phyloP scores from a whole-genome alignment of 306 rosid genomes.

The Hippophae tibetana region DNA sequence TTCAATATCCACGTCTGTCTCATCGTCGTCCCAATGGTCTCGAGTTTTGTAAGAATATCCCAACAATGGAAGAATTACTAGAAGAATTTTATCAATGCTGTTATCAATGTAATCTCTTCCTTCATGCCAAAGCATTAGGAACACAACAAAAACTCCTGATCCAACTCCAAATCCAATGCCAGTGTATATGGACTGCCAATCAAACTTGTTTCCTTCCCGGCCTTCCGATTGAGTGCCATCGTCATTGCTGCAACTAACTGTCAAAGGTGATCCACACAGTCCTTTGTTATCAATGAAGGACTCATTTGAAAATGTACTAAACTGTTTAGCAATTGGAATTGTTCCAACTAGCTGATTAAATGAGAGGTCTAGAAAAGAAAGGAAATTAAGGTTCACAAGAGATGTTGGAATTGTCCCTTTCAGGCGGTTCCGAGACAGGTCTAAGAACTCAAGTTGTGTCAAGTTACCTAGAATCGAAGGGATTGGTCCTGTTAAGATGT shows the following conservation, averaged over 20 bases:
- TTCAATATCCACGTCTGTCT: too few species aligned
- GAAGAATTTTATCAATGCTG: slow-evolving; percentile 38
- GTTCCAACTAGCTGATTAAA: slow-evolving; percentile 15
- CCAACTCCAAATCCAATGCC: slow-evolving; percentile 85
- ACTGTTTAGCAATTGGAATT: slow-evolving; percentile 18
- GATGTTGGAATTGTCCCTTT: slow-evolving; percentile 28
- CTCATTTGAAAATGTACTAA: slow-evolving; percentile 9
- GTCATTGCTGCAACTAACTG: background rate
- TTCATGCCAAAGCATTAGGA: slow-evolving; percentile 47
- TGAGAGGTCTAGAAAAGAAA: slow-evolving; percentile 25
- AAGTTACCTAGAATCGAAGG: slow-evolving; percentile 28
- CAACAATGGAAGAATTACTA: slow-evolving; percentile 41
- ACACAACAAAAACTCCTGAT: slow-evolving; percentile 51
- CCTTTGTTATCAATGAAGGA: slow-evolving; percentile 12
- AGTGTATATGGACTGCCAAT: slow-evolving; percentile 50
- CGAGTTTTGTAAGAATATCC: slow-evolving; percentile 35
- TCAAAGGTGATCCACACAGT: slow-evolving; percentile 26
- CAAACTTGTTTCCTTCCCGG: slow-evolving; percentile 20
- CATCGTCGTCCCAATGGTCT: slow-evolving; percentile 19
- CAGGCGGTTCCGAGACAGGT: slow-evolving; percentile 33
- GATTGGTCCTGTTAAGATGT: slow-evolving; percentile 16
- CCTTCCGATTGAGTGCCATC: background rate
- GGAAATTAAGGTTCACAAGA: slow-evolving; percentile 25
- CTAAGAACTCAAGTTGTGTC: slow-evolving; percentile 36
- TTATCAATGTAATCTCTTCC: slow-evolving; percentile 59